A percentile compares a stretch with the other conserved stretches of the same genome.
These are phyloP conservation scores for Solanum appendiculatum DNA, from an alignment of 257 asterid genomes.

Conservation along the genomic window DNA sequence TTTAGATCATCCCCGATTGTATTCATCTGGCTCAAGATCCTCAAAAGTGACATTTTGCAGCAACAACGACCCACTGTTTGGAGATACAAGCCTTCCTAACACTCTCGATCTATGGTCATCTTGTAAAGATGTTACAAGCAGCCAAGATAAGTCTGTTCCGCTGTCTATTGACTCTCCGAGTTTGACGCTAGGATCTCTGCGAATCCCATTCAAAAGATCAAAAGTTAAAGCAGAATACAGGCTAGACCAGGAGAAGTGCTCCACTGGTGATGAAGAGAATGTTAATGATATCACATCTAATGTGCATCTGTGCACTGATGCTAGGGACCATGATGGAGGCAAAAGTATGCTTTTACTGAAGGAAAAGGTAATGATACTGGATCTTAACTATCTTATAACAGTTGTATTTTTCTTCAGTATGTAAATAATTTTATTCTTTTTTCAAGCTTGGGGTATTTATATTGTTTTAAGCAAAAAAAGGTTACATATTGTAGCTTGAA, in stretches of 20 bases:
- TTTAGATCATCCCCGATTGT: constrained; percentile 3
- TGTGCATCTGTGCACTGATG: constrained; percentile 37
- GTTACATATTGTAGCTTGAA: neutral
- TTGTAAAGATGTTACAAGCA: constrained; percentile 50
- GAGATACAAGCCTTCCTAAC: constrained; percentile 39
- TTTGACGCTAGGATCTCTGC: constrained; percentile 30
- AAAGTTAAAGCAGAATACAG: constrained; percentile 32
- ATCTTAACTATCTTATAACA: constrained; percentile 1
- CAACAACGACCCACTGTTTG: constrained; percentile 57
- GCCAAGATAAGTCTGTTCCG: constrained; percentile 30
- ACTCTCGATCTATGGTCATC: constrained; percentile 72
- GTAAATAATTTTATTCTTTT: neutral
- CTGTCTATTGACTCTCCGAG: constrained; percentile 50
- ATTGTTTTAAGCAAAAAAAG: neutral
- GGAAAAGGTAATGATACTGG: constrained; percentile 37
- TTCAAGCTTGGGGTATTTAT: neutral
- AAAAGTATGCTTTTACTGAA: constrained; percentile 32
- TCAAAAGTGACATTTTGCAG: constrained; percentile 80
- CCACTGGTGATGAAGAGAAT: constrained; percentile 25
- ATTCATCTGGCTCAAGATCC: constrained; percentile 52
- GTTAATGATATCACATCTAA: constrained; percentile 24
- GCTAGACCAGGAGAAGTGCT: constrained; percentile 39
- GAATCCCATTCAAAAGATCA: constrained; percentile 23
- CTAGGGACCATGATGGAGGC: constrained; percentile 51
- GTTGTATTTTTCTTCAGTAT: neutral